Evolutionary conservation across 164 flowering plant genomes (phyloP).

Genomic region (Macadamia tetraphylla): DNA sequence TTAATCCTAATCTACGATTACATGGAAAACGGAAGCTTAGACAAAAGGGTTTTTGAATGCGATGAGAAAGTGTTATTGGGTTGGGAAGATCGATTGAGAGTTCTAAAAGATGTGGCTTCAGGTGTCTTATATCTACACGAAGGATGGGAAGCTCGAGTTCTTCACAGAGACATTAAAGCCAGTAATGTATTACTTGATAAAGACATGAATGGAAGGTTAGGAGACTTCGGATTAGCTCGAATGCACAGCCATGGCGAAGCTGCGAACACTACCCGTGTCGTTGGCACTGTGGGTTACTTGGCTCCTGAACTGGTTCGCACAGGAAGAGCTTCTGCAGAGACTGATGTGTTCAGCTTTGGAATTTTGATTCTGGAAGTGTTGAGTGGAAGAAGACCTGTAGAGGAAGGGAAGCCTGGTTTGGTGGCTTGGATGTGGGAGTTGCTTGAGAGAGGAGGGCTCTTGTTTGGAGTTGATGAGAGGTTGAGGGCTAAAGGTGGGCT

Average conservation of each 20-base stretch:
- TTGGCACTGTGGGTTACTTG: conserved; percentile 51
- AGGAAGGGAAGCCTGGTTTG: conserved; percentile 30
- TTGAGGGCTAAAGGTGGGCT: conserved; percentile 18
- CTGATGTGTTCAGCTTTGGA: conserved; percentile 49
- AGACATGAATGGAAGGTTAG: conserved; percentile 41
- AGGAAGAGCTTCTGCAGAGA: conserved; percentile 36
- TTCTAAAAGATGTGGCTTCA: conserved; percentile 34
- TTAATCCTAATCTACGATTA: conserved; percentile 39
- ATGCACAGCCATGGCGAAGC: conserved; percentile 26
- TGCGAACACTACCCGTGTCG: conserved; percentile 32
- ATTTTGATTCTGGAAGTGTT: conserved; percentile 35
- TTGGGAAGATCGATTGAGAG: conserved; percentile 33
- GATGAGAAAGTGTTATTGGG: conserved; percentile 17
- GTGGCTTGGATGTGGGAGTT: conserved; percentile 36
- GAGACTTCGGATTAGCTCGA: conserved; percentile 46
- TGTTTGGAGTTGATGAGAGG: conserved; percentile 28
- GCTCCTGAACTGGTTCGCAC: conserved; percentile 43
- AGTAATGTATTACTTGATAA: conserved; percentile 48
- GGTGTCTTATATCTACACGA: conserved; percentile 44
- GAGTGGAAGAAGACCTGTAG: conserved; percentile 37
- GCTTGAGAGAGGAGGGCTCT: conserved; percentile 29
- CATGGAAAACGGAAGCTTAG: conserved; percentile 52
- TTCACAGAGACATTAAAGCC: conserved; percentile 51
- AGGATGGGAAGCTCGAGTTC: conserved; percentile 42
- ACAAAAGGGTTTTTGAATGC: conserved; percentile 35